Conservation (phyloP, 306 rosid genomes). For the Casuarina cunninghamiana region DNA sequence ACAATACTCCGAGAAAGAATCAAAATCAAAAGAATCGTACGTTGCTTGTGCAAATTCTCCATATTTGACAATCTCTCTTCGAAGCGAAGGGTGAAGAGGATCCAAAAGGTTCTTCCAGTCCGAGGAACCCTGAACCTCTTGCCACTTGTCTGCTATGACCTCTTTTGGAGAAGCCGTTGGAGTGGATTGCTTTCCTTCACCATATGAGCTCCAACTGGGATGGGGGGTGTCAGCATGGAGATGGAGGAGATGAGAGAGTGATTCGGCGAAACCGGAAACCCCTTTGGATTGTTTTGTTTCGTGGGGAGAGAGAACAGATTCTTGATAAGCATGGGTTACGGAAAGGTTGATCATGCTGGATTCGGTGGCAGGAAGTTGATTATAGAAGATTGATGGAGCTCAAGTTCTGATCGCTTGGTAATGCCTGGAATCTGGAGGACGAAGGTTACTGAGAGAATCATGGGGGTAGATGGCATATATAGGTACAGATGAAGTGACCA, state of each 20-base stretch:
- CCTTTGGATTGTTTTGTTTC: constrained; percentile 27
- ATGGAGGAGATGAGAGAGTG: constrained; percentile 53
- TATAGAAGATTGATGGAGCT: constrained; percentile 18
- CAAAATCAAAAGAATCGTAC: constrained; percentile 68
- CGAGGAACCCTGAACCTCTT: constrained; percentile 46
- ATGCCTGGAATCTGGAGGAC: too few species aligned
- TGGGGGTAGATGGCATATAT: too few species aligned
- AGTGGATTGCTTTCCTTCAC: constrained; percentile 39
- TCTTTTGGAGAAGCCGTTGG: constrained; percentile 62
- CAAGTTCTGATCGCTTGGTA: too few species aligned
- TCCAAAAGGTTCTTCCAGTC: constrained; percentile 50
- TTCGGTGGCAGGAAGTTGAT: constrained; percentile 18
- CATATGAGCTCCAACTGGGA: constrained; percentile 16
- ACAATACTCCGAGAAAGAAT: constrained; percentile 54
- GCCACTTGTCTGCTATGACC: constrained; percentile 49
- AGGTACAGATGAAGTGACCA: too few species aligned
- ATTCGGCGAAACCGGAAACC: constrained; percentile 42
- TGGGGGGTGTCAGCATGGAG: constrained; percentile 42
- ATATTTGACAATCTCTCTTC: constrained; percentile 63
- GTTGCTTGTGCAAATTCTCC: constrained; percentile 80
- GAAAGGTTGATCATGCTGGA: not conserved
- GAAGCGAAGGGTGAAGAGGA: constrained; percentile 59
- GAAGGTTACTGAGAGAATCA: too few species aligned
- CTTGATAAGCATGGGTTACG: not conserved
- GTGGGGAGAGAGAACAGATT: constrained; percentile 23